Evolutionary conservation across 257 asterid genomes (phyloP), one percentile per base, ranked within the genome.

Genomic region (Pogostemon cablin): DNA sequence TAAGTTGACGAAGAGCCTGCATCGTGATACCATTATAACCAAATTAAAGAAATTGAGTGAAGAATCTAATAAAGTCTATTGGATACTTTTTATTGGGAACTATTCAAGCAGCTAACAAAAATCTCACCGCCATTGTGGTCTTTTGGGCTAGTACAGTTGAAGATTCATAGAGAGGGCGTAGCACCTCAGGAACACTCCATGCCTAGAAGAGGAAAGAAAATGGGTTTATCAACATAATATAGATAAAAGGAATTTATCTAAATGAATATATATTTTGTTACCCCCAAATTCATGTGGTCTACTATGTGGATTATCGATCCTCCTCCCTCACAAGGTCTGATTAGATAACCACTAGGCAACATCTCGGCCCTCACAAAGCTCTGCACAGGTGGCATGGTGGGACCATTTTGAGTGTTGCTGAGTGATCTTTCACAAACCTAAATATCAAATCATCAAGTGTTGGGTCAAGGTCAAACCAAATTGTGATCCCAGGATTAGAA

Each of bases 351-450:
- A 76, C 98, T 89, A 37, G 98, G 90, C 72, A 92, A 78, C 84
- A 92, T 79, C 79, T 92, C 98, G 2, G 96, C 98, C 81, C 98
- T 82, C 67, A 85, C 93, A 67, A 89, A 92, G 77, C 85, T 89
- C 79, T 81, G 93, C 70, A 84, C 96, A n/a, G 95, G 85, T 25
- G 98, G 98, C 98, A 92, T 89, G 81, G 77, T 85, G 9, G 93
- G 95, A 73, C 95, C 96, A 72, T 92, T 92, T 70, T 87, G 98
- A 67, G 88, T 86, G 77, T 92, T 87, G 78, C 84, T 83, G 44
- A 92, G 95, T 57, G 98, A 92, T 82, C 96, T 87, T 85, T 92
- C 98, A 69, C 96, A 89, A 54, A 91, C 93, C 97, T 91, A 74
- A 48, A 10, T 35, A 69, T 41, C 34, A n/a, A 73, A 58, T 73